phyloP scores from a whole-genome alignment of 768 basidiomycete species.

The Hebeloma cylindrosporum region DNA sequence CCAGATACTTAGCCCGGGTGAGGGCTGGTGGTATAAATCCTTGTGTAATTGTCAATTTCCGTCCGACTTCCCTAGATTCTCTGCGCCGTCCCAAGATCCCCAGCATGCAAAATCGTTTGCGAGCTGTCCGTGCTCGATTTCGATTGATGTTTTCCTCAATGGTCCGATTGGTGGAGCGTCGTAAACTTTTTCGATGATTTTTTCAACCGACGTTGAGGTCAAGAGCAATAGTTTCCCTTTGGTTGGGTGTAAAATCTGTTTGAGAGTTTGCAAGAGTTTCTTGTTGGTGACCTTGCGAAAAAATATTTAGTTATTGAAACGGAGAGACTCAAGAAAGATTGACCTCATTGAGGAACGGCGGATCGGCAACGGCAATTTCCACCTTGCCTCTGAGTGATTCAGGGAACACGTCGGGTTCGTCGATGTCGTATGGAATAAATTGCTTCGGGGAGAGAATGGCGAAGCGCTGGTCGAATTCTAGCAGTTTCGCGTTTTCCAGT shows the following conservation, averaged over 20 bases:
- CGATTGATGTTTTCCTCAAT: slow-evolving; percentile 32
- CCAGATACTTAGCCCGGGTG: too few relatives aligned
- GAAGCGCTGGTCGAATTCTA: slow-evolving; percentile 46
- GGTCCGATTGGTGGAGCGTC: slow-evolving; percentile 38
- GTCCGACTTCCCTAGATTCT: slow-evolving; percentile 29
- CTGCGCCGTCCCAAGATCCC: slow-evolving; percentile 43
- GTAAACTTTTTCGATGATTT: slow-evolving; percentile 35
- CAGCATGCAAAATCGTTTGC: slow-evolving; percentile 46
- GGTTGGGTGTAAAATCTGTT: slow-evolving; percentile 39
- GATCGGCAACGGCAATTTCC: slow-evolving; percentile 43
- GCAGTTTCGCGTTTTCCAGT: slow-evolving; percentile 32
- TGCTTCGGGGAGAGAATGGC: slow-evolving; percentile 37
- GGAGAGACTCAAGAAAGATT: not conserved
- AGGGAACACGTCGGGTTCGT: slow-evolving; percentile 42
- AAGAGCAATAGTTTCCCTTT: slow-evolving; percentile 38
- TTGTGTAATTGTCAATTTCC: not conserved
- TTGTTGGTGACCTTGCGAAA: slow-evolving; percentile 37
- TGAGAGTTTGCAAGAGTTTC: slow-evolving; percentile 37
- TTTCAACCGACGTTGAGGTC: slow-evolving; percentile 41
- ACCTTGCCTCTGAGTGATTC: slow-evolving; percentile 30
- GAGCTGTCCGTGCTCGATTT: slow-evolving; percentile 37
- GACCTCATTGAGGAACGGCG: slow-evolving; percentile 49
- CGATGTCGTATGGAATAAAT: slow-evolving; percentile 44
- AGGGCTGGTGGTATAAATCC: not conserved
- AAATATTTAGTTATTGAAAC: not conserved